Base-by-base conservation (phyloP, 1,139 yeast species). In the Yamadazyma buinensis region DNA sequence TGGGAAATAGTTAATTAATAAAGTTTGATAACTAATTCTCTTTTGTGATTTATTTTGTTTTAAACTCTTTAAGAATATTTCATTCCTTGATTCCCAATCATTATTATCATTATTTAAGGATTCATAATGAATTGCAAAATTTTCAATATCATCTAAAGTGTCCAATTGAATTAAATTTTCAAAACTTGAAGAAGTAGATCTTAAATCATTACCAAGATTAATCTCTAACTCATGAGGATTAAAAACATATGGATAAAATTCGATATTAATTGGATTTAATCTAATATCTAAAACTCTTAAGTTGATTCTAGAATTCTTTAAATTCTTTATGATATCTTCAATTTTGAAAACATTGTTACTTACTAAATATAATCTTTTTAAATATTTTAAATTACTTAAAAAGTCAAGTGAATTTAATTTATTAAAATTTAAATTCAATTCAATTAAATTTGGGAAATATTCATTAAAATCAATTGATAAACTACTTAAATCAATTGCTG, bases 241-340 rank as follows among this genome's bases (percentile, higher is more conserved):
- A 51, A 75, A 75, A 2, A 76, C 73, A 46, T 63, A 74, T 1
- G 81, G 79, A 47, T 77, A 76, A 29, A 73, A 59, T 11, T 64
- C 68, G 24, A 57, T 54, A 28, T 69, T 75, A 27, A 75, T 46
- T 8, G 77, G 71, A 44, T 77, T 77, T 37, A 75, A 67, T 34
- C 82, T 57, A 29, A 74, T 44, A 49, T 77, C 83, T 14, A 77
- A 48, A 9, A 62, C 54, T 36, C 52, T 59, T 37, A 77, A 51
- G 1, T 59, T 47, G 7, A 47, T 36, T 28, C 76, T 52, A 1
- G 61, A 50, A 0, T 55, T 58, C 8, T 55, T 46, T 24, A 67
- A 49, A 4, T 65, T 59, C 6, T 51, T 49, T n/a, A 74, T 44
- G 1, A 72, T 43, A 12, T 47, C 47, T 34, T 60, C 66, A 14